phyloP scores from a whole-genome alignment of 805 yeast species.

The Priceomyces melissophilus region DNA sequence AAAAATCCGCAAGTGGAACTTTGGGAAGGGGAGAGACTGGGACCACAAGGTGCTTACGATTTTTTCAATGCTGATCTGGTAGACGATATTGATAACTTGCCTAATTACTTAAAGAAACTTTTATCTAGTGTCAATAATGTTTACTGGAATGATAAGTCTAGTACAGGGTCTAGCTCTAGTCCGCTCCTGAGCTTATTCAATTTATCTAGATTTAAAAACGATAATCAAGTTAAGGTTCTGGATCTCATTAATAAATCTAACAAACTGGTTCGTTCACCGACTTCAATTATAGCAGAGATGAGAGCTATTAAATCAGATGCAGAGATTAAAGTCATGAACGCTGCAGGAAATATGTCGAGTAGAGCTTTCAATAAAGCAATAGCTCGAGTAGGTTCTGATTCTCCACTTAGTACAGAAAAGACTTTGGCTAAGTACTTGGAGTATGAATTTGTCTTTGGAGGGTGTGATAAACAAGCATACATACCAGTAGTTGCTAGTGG shows the following conservation, averaged over 20 bases:
- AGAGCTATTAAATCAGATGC: constrained; percentile 72
- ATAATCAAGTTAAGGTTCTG: constrained; percentile 12
- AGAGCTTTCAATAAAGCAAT: constrained; percentile 82
- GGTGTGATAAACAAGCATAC: constrained; percentile 87
- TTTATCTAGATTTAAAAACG: constrained; percentile 5
- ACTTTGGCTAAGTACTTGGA: constrained; percentile 78
- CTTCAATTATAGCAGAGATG: constrained; percentile 41
- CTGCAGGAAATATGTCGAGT: constrained; percentile 79
- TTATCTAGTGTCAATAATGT: constrained; percentile 48
- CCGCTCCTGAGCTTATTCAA: constrained; percentile 18
- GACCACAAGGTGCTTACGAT: constrained; percentile 75
- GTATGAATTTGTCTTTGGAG: constrained; percentile 77
- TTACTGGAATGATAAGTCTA: constrained; percentile 48
- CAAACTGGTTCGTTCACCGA: constrained; percentile 42
- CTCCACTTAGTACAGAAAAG: constrained; percentile 64
- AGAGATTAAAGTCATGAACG: constrained; percentile 76
- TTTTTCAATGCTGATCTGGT: constrained; percentile 86
- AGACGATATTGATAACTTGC: constrained; percentile 45
- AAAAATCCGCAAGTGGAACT: constrained; percentile 73
- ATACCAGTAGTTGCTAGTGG: constrained; percentile 98
- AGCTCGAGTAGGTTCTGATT: constrained; percentile 44
- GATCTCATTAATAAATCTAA: constrained; percentile 23
- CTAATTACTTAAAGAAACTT: constrained; percentile 43
- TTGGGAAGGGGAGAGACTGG: constrained; percentile 96
- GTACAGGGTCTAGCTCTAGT: constrained; percentile 5